Evolutionary conservation across 768 basidiomycete genomes (phyloP).

Genomic region (Trametes maxima): DNA sequence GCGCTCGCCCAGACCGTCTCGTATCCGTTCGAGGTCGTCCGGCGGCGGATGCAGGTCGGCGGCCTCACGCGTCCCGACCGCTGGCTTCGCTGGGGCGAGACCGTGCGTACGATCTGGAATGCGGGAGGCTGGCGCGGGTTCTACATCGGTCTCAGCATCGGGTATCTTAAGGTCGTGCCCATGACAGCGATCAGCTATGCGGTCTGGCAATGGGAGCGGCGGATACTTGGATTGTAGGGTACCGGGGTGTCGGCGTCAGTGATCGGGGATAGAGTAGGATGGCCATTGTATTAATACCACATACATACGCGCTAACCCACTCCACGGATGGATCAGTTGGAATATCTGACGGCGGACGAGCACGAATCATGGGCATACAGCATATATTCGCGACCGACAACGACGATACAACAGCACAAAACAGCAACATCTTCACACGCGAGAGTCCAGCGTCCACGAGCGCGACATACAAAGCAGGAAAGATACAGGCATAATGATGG

Average conservation of each 20-base stretch:
- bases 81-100: conserved; percentile 82
- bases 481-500: not conserved
- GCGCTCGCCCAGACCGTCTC: conserved; percentile 84
- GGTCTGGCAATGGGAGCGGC: conserved; percentile 85
- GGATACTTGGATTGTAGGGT: conserved; percentile 41
- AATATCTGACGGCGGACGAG: too few relatives aligned
- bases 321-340: not conserved
- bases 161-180: conserved; percentile 92
- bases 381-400: conserved; percentile 2
- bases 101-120: conserved; percentile 64
- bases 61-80: conserved; percentile 76
- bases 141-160: conserved; percentile 88
- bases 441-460: not conserved
- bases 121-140: conserved; percentile 84
- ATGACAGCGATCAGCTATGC: conserved; percentile 94
- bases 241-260: not conserved
- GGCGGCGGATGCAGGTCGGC: conserved; percentile 94
- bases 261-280: not conserved
- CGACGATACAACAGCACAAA: not conserved
- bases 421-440: not conserved
- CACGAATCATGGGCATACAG: not conserved
- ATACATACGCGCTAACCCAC: conserved; percentile 1
- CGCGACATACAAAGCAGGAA: not conserved
- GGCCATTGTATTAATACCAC: conserved; percentile 9
- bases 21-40: conserved; percentile 93